Percentiles rank a stretch among this genome's conserved stretches.
Evolutionary conservation across 345 rosid genomes (phyloP).

Genomic region (Cardiospermum halicacabum): DNA sequence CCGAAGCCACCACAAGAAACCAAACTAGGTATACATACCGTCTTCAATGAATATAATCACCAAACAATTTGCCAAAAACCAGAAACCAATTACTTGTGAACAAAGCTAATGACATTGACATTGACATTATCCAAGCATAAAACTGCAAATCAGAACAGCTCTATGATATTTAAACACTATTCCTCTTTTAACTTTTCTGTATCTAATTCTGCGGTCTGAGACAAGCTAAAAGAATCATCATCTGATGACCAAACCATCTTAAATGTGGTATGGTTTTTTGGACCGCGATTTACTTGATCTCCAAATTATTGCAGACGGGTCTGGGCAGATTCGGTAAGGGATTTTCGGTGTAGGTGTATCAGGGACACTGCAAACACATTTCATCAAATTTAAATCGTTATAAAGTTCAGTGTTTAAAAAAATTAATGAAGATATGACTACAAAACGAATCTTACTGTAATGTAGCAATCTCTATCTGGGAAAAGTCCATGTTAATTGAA

Average conservation of each 20-base stretch:
- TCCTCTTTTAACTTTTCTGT: background rate
- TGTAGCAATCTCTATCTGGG: slow-evolving; percentile 52
- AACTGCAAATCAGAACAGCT: background rate
- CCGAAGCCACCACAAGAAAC: no score
- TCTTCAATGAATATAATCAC: no score
- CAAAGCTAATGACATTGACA: background rate
- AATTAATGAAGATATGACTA: background rate
- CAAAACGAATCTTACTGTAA: slow-evolving; percentile 41
- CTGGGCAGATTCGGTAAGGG: slow-evolving; percentile 65
- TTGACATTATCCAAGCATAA: slow-evolving; percentile 1
- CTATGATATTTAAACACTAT: background rate
- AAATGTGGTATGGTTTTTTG: background rate
- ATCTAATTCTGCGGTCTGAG: slow-evolving; percentile 5
- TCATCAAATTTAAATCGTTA: background rate
- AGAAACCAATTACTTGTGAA: slow-evolving; percentile 9
- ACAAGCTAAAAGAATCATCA: background rate
- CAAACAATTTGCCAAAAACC: no score
- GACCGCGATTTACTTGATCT: slow-evolving; percentile 48
- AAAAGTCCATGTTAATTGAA: slow-evolving; percentile 62
- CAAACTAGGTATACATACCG: no score
- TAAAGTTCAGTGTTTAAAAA: background rate
- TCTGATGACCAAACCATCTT: background rate
- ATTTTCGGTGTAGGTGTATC: slow-evolving; percentile 53
- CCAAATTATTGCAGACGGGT: slow-evolving; percentile 77
- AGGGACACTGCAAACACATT: slow-evolving; percentile 52